Evolutionary conservation across 1,139 yeast genomes (phyloP).

Genomic region (Saccharomyces hybrid): DNA sequence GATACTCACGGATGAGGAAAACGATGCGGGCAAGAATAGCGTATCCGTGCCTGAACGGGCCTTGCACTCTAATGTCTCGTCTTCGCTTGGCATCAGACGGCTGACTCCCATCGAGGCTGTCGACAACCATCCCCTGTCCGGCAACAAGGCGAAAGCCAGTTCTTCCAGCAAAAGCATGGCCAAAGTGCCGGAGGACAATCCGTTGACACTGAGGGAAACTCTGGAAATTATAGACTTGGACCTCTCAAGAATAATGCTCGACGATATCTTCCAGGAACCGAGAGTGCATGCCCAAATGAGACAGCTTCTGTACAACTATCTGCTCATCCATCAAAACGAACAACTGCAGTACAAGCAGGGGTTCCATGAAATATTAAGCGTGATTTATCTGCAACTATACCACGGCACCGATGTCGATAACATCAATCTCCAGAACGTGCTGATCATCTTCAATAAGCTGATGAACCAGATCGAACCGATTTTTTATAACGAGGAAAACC

Average conservation of each 20-base stretch:
- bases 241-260: conserved; percentile 54
- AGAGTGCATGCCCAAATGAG: conserved; percentile 40
- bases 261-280: conserved; percentile 39
- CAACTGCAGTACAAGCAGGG: conserved; percentile 55
- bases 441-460: conserved; percentile 29
- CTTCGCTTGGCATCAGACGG: conserved; percentile 1
- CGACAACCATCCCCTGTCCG: conserved; percentile 11
- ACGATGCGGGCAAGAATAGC: conserved; percentile 3
- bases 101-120: conserved; percentile 10
- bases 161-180: not conserved
- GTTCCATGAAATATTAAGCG: conserved; percentile 58
- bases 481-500: conserved; percentile 30
- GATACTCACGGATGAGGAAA: conserved; percentile 5
- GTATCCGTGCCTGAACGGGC: not conserved
- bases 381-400: conserved; percentile 45
- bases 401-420: conserved; percentile 10
- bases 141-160: not conserved
- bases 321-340: conserved; percentile 6
- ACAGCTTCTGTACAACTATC: conserved; percentile 46
- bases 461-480: conserved; percentile 27
- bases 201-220: conserved; percentile 23
- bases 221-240: conserved; percentile 52
- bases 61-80: not conserved
- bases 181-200: conserved; percentile 5
- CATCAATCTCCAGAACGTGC: conserved; percentile 20